Evolutionary conservation across 345 rosid species (phyloP).

Genomic region (Conringia planisiliqua): DNA sequence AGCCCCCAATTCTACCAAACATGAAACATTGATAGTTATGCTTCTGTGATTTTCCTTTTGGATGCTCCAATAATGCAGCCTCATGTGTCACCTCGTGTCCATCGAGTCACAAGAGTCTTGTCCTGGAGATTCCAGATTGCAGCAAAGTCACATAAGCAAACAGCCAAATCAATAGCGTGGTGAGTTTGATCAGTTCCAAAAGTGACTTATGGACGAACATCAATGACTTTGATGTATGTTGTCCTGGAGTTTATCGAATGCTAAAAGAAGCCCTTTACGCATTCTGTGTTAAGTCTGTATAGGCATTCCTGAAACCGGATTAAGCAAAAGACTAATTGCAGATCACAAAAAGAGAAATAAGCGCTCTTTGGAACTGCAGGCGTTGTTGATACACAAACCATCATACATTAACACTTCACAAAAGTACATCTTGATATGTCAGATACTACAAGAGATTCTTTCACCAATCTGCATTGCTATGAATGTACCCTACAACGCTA

Average conservation of each 20-base stretch:
- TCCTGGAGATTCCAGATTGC: constrained; percentile 29
- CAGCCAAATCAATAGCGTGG: constrained; percentile 31
- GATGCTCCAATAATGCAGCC: constrained; percentile 27
- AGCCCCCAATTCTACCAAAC: constrained; percentile 36
- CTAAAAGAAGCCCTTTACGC: background rate
- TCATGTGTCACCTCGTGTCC: constrained; percentile 29
- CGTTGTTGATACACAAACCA: constrained; percentile 27
- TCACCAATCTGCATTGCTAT: constrained; percentile 23
- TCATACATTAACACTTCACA: constrained; percentile 38
- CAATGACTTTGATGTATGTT: background rate
- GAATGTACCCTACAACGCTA: constrained; percentile 29
- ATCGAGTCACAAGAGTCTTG: constrained; percentile 31
- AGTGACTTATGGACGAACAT: constrained; percentile 20
- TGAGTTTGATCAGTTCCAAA: constrained; percentile 25
- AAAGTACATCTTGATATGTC: constrained; percentile 29
- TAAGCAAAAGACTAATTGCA: constrained; percentile 11
- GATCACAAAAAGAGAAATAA: background rate
- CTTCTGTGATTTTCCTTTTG: constrained; percentile 20
- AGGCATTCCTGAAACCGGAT: constrained; percentile 1
- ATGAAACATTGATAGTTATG: constrained; percentile 22
- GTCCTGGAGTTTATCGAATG: background rate
- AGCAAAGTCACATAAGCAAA: constrained; percentile 37
- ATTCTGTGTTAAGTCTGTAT: background rate
- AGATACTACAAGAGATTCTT: constrained; percentile 26
- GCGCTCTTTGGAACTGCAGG: background rate